phyloP scores from a whole-genome alignment of 768 basidiomycete genomes.

The Sporobolomyces phaffii region DNA sequence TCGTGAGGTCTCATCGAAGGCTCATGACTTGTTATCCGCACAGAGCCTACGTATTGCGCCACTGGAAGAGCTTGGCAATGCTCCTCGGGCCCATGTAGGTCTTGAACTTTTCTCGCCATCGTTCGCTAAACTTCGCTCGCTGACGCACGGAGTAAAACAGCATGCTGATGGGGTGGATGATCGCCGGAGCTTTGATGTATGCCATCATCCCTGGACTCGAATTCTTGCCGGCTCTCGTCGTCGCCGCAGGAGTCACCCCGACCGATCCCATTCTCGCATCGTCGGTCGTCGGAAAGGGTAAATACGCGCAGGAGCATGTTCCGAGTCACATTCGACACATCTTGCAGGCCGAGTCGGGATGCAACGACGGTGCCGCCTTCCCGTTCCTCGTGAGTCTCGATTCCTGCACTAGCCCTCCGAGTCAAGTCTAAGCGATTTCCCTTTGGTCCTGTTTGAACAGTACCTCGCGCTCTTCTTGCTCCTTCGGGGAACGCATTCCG shows the following conservation, averaged over 20 bases:
- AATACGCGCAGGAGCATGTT: conserved; percentile 96
- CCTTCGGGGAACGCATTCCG: conserved; percentile 57
- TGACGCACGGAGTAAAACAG: no score
- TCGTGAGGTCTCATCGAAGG: no score
- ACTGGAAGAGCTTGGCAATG: conserved; percentile 84
- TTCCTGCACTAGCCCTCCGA: no score
- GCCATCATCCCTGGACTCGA: conserved; percentile 80
- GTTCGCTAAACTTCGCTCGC: not conserved
- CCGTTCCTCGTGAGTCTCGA: conserved; percentile 66
- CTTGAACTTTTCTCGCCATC: not conserved
- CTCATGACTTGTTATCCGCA: not conserved
- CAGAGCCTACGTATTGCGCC: conserved; percentile 85
- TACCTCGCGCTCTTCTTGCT: conserved; percentile 75
- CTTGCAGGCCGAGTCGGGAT: conserved; percentile 79
- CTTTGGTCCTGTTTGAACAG: not conserved
- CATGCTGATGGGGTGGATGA: conserved; percentile 82
- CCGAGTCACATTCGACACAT: conserved; percentile 67
- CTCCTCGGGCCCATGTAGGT: conserved; percentile 55
- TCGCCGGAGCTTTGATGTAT: conserved; percentile 78
- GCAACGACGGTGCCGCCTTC: conserved; percentile 95
- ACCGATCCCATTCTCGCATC: conserved; percentile 92
- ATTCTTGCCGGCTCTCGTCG: conserved; percentile 80
- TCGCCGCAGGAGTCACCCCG: conserved; percentile 59
- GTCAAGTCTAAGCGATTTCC: no score
- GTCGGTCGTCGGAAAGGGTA: conserved; percentile 79